Conservation (phyloP, 805 yeast species). For the Lipomyces starkeyi region DNA sequence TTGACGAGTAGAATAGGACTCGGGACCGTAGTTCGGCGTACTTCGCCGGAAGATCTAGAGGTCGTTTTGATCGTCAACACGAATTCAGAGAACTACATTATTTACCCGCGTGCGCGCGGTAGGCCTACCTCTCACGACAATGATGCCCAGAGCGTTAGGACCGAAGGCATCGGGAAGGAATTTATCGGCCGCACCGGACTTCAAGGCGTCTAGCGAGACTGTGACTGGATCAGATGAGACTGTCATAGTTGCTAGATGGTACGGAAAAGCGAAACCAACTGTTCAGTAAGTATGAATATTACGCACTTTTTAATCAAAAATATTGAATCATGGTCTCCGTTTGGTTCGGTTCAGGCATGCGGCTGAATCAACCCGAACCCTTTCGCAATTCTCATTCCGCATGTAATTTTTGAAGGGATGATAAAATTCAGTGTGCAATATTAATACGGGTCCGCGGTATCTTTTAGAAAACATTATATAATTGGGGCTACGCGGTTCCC, state of each 20-base stretch:
- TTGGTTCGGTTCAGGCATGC: no score
- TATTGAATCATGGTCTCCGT: no score
- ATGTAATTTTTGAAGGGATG: no score
- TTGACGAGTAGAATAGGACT: constrained; percentile 51
- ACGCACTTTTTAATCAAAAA: no score
- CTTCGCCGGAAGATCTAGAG: constrained; percentile 47
- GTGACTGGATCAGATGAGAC: constrained; percentile 13
- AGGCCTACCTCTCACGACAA: constrained; percentile 49
- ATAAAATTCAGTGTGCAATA: no score
- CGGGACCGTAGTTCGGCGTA: constrained; percentile 50
- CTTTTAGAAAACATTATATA: no score
- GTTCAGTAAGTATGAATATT: neutral
- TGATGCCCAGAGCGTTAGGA: constrained; percentile 60
- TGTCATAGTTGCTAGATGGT: neutral
- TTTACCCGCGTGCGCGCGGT: neutral
- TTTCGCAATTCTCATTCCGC: no score
- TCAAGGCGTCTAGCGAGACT: constrained; percentile 18
- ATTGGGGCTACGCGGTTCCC: no score
- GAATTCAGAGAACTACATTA: no score
- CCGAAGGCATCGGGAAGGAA: constrained; percentile 58
- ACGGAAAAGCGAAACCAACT: neutral
- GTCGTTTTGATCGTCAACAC: constrained; percentile 10
- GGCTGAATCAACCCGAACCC: no score
- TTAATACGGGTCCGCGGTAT: no score
- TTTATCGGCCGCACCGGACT: constrained; percentile 45